Evolutionary conservation across 805 yeast genomes (phyloP).

Genomic region (Candida caryicola): DNA sequence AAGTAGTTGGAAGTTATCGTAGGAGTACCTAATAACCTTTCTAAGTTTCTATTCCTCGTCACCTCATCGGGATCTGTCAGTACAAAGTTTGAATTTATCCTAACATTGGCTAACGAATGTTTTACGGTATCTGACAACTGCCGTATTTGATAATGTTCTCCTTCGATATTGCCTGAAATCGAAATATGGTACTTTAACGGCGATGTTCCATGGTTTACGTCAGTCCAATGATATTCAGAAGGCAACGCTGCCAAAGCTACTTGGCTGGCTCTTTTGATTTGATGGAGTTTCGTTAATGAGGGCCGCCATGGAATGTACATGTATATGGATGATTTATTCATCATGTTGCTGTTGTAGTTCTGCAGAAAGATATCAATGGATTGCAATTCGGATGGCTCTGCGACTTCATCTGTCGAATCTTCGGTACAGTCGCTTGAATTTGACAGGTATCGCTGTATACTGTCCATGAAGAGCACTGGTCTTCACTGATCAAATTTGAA

Average conservation of each 20-base stretch:
- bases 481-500: neutral
- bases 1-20: slow-evolving; percentile 2
- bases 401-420: neutral
- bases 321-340: slow-evolving; percentile 10
- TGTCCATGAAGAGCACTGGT: neutral
- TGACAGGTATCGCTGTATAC: neutral
- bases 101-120: slow-evolving; percentile 2
- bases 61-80: slow-evolving; percentile 3
- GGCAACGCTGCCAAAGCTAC: slow-evolving; percentile 5
- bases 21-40: slow-evolving; percentile 4
- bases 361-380: slow-evolving; percentile 12
- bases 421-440: slow-evolving; percentile 6
- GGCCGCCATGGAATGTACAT: slow-evolving; percentile 20
- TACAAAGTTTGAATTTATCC: slow-evolving; percentile 3
- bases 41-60: slow-evolving; percentile 1
- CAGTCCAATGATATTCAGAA: slow-evolving; percentile 6
- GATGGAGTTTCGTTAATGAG: neutral
- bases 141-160: slow-evolving; percentile 6
- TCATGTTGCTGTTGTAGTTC: slow-evolving; percentile 18
- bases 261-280: slow-evolving; percentile 5
- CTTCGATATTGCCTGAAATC: slow-evolving; percentile 14
- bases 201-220: slow-evolving; percentile 4
- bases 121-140: slow-evolving; percentile 9
- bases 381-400: slow-evolving; percentile 7
- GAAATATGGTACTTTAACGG: slow-evolving; percentile 16